Conservation (phyloP, 176 grass and related monocot genomes). For the Melocanna baccifera region DNA sequence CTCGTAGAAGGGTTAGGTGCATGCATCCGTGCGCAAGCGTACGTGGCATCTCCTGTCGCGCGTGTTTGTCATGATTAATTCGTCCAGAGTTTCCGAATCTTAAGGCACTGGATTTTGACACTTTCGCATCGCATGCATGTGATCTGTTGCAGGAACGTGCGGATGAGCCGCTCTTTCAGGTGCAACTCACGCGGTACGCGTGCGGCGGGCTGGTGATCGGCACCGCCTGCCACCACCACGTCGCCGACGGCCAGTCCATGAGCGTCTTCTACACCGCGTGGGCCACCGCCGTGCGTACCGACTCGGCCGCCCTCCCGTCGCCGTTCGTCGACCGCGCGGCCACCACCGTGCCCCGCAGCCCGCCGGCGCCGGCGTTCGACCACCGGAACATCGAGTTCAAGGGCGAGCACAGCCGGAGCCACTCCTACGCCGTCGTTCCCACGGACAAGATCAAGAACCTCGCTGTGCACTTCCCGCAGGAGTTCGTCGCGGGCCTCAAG, state of each 20-base stretch:
- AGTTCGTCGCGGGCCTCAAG: conserved; percentile 35
- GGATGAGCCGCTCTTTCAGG: conserved; percentile 27
- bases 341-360: background rate
- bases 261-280: conserved; percentile 37
- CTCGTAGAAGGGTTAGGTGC: background rate
- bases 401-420: background rate
- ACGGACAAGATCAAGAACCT: conserved; percentile 12
- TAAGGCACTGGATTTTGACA: background rate
- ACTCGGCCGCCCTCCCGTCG: background rate
- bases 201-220: conserved; percentile 48
- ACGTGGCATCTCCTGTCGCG: background rate
- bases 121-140: background rate
- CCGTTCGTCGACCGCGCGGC: conserved; percentile 24
- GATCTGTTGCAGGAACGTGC: background rate
- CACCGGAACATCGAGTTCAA: conserved; percentile 42
- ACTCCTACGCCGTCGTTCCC: background rate
- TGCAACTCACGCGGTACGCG: conserved; percentile 38
- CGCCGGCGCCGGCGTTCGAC: conserved; percentile 7
- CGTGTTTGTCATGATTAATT: background rate
- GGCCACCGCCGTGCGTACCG: conserved; percentile 25
- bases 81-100: background rate
- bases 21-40: background rate
- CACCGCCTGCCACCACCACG: conserved; percentile 10
- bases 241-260: conserved; percentile 52
- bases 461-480: conserved; percentile 14